Evolutionary conservation across 2,329 filamentous ascomycete species (phyloP).

Genomic region (Colletotrichum truncatum): DNA sequence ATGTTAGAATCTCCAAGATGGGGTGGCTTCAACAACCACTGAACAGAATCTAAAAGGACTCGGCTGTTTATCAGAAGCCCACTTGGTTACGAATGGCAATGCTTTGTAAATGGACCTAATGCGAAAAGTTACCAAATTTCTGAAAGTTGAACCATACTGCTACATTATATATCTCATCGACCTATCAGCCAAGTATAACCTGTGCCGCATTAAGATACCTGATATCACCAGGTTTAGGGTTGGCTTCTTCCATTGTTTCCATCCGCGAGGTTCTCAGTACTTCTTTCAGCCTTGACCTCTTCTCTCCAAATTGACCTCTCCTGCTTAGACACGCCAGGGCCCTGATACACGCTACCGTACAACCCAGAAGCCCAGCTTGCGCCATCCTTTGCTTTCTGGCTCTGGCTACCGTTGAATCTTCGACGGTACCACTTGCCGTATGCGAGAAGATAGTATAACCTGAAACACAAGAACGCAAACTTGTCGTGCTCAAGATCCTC

Average conservation of each 20-base stretch:
- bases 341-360: constrained; percentile 68
- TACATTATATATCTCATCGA: too few species aligned
- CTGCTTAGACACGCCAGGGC: constrained; percentile 61
- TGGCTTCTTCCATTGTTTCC: constrained; percentile 45
- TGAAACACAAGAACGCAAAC: constrained; percentile 68
- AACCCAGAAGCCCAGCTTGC: constrained; percentile 64
- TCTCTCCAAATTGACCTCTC: constrained; percentile 62
- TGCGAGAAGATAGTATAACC: constrained; percentile 67
- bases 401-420: constrained; percentile 38
- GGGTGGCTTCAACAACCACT: too few species aligned
- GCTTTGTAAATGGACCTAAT: too few species aligned
- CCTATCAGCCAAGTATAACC: too few species aligned
- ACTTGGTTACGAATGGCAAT: too few species aligned
- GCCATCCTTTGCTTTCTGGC: constrained; percentile 54
- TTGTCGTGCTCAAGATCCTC: constrained; percentile 69
- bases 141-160: too few species aligned
- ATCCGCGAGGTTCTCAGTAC: constrained; percentile 45
- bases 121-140: too few species aligned
- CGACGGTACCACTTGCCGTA: constrained; percentile 70
- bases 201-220: too few species aligned
- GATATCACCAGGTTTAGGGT: constrained; percentile 31
- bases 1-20: too few species aligned
- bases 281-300: constrained; percentile 45
- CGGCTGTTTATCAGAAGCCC: too few species aligned
- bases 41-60: too few species aligned